Conservation (phyloP, 2,329 filamentous ascomycete genomes). For the Orbilia javanica region DNA sequence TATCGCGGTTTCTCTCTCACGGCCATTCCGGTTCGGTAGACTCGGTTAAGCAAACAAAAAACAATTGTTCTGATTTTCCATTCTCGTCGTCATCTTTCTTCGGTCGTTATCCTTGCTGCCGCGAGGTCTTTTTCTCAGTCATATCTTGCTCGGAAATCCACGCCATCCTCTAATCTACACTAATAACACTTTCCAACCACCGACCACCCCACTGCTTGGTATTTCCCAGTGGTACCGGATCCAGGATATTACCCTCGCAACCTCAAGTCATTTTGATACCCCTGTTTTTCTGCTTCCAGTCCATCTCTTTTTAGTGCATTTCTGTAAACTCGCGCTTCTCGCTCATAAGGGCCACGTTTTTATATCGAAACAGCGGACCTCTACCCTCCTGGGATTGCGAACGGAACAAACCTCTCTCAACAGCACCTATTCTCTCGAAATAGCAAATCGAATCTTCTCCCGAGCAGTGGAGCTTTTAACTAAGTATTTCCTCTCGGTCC, state of each 20-base stretch:
- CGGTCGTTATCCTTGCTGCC: conserved; percentile 11
- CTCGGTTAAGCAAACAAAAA: conserved; percentile 13
- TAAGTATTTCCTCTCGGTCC: conserved; percentile 58
- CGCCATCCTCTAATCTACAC: conserved; percentile 29
- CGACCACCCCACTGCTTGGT: conserved; percentile 21
- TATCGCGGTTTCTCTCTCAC: conserved; percentile 12
- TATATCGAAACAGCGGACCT: conserved; percentile 36
- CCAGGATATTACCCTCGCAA: conserved; percentile 31
- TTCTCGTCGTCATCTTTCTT: not conserved
- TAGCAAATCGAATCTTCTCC: conserved; percentile 25
- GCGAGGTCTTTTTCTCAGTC: conserved; percentile 49
- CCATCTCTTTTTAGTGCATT: conserved; percentile 25
- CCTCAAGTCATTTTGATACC: conserved; percentile 21
- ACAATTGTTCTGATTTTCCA: not conserved
- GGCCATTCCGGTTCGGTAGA: conserved; percentile 38
- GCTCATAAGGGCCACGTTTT: conserved; percentile 51
- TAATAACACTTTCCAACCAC: conserved; percentile 36
- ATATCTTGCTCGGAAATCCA: conserved; percentile 55
- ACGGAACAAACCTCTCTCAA: conserved; percentile 41
- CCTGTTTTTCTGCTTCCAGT: not conserved
- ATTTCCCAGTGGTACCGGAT: conserved; percentile 24
- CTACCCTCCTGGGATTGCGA: conserved; percentile 31
- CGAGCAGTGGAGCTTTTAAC: conserved; percentile 59
- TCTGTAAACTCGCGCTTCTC: conserved; percentile 39
- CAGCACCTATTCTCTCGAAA: conserved; percentile 23